Evolutionary conservation across 2,329 filamentous ascomycete genomes (phyloP).

Genomic region (Aaosphaeria pasadenensis): DNA sequence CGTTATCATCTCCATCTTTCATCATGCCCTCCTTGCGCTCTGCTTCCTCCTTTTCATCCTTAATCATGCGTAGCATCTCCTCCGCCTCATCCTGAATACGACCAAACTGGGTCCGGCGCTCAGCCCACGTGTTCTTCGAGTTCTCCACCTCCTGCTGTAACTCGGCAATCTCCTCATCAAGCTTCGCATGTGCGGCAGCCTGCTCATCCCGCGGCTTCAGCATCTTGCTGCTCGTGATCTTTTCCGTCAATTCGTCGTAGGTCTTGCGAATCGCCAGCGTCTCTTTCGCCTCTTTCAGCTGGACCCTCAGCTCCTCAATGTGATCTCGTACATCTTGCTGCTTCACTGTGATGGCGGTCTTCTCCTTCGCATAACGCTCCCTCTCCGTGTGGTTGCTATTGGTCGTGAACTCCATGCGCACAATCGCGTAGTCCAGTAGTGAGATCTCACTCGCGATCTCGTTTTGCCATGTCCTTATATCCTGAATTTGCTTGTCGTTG

Average conservation of each 20-base stretch:
- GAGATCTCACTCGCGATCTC: constrained; percentile 86
- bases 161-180: constrained; percentile 85
- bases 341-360: constrained; percentile 72
- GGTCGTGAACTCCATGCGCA: constrained; percentile 82
- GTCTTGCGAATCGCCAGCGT: constrained; percentile 75
- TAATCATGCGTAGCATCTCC: constrained; percentile 77
- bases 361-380: constrained; percentile 77
- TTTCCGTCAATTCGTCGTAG: constrained; percentile 85
- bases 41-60: constrained; percentile 93
- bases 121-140: constrained; percentile 79
- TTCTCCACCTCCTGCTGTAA: constrained; percentile 79
- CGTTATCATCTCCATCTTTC: constrained; percentile 40
- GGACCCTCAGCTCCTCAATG: constrained; percentile 68
- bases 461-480: constrained; percentile 70
- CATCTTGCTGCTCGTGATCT: constrained; percentile 77
- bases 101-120: constrained; percentile 82
- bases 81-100: constrained; percentile 89
- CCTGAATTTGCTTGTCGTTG: constrained; percentile 50
- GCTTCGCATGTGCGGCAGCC: constrained; percentile 69
- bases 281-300: constrained; percentile 64
- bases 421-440: constrained; percentile 80
- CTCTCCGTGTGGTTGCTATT: constrained; percentile 81
- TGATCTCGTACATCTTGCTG: constrained; percentile 75
- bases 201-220: constrained; percentile 84
- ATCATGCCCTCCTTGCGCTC: constrained; percentile 73